Evolutionary conservation across 768 basidiomycete genomes (phyloP).

Genomic region (Suillus paluster): DNA sequence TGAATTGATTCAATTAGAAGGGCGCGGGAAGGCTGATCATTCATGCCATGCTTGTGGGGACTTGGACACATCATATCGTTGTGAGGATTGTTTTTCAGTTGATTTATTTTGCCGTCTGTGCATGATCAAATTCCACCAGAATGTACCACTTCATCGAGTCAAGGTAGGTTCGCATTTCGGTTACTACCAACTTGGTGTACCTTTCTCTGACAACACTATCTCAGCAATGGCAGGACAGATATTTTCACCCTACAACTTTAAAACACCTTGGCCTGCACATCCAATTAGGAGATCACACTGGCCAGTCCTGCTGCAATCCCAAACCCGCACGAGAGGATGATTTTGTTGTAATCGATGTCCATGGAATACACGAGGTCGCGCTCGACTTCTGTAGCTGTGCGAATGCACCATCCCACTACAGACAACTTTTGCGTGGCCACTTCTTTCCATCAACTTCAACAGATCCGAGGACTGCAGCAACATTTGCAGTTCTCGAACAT

Average conservation of each 20-base stretch:
- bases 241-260: slow-evolving; percentile 17
- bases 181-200: neutral
- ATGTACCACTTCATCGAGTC: slow-evolving; percentile 19
- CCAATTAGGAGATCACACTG: slow-evolving; percentile 23
- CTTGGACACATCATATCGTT: neutral
- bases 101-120: slow-evolving; percentile 12
- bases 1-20: slow-evolving; percentile 11
- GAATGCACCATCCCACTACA: slow-evolving; percentile 12
- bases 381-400: slow-evolving; percentile 27
- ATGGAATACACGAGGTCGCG: slow-evolving; percentile 21
- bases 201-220: neutral
- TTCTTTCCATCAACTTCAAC: slow-evolving; percentile 36
- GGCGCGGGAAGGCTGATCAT: neutral
- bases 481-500: slow-evolving; percentile 30
- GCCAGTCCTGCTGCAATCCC: slow-evolving; percentile 10
- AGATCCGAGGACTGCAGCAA: slow-evolving; percentile 35
- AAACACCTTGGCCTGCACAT: slow-evolving; percentile 23
- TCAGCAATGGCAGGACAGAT: slow-evolving; percentile 24
- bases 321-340: neutral
- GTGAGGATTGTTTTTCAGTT: slow-evolving; percentile 17
- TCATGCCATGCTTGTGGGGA: slow-evolving; percentile 1
- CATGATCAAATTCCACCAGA: slow-evolving; percentile 5
- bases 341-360: slow-evolving; percentile 16
- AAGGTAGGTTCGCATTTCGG: slow-evolving; percentile 12
- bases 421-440: slow-evolving; percentile 36